Percentiles rank a stretch among this genome's conserved stretches.
phyloP scores from a whole-genome alignment of 495 filamentous ascomycete genomes.

The Aspergillus diversus region DNA sequence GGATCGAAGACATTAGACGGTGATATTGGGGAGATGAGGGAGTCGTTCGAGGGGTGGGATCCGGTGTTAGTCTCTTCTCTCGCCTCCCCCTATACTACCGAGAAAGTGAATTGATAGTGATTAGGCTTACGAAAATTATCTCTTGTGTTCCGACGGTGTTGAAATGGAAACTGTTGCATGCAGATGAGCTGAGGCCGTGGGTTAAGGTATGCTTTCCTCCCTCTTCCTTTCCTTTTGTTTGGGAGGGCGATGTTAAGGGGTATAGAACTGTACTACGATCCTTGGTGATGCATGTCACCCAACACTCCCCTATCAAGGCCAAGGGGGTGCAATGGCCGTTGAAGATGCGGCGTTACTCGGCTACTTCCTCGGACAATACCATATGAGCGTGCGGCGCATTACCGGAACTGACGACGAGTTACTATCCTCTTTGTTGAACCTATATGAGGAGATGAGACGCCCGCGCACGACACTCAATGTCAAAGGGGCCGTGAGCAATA shows the following conservation, averaged over 20 bases:
- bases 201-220: not conserved
- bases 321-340: not conserved
- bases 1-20: not conserved
- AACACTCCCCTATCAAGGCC: not conserved
- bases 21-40: not conserved
- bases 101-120: too few species aligned
- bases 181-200: not conserved
- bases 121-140: not conserved
- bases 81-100: too few species aligned
- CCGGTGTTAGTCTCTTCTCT: too few species aligned
- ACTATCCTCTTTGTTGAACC: not conserved
- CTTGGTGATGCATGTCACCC: constrained; percentile 1
- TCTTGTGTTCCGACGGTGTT: not conserved
- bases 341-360: not conserved
- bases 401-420: not conserved
- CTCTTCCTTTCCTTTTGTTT: not conserved
- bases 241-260: not conserved
- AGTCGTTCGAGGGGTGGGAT: not conserved
- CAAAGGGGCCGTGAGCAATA: not conserved
- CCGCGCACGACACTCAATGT: not conserved
- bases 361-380: not conserved
- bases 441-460: not conserved
- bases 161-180: constrained; percentile 3
- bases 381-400: not conserved
- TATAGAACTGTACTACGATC: not conserved